A percentile compares a stretch with the other conserved stretches of the same genome.
Conservation (phyloP, 2,329 filamentous ascomycete species). For the Monilinia fructigena region DNA sequence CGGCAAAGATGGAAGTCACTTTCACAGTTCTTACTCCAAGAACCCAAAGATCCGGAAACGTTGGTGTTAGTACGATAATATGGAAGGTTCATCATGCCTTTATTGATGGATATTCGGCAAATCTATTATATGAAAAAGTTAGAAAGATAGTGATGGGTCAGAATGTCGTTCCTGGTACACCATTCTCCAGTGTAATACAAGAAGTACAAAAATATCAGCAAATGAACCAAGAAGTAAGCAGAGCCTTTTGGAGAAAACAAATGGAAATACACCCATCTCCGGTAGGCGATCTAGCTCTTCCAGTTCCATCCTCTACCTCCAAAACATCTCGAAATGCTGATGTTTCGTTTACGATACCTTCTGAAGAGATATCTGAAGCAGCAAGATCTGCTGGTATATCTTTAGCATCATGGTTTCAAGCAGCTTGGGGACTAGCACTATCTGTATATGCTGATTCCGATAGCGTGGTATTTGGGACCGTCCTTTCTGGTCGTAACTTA, state of each 20-base stretch:
- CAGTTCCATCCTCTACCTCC: not conserved
- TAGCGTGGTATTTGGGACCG: constrained; percentile 41
- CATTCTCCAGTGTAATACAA: constrained; percentile 2
- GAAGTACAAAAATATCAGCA: constrained; percentile 6
- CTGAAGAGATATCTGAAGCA: constrained; percentile 11
- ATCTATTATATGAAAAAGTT: constrained; percentile 21
- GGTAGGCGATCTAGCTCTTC: constrained; percentile 5
- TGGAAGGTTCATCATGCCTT: constrained; percentile 41
- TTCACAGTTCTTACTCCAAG: constrained; percentile 9
- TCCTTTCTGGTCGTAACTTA: constrained; percentile 42
- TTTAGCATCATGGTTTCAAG: constrained; percentile 32
- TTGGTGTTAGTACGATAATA: constrained; percentile 30
- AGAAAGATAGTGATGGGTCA: constrained; percentile 10
- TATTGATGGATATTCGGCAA: constrained; percentile 40
- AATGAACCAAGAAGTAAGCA: not conserved
- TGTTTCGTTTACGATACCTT: constrained; percentile 19
- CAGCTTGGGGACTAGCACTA: constrained; percentile 43
- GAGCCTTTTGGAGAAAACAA: constrained; percentile 20
- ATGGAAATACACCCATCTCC: constrained; percentile 12
- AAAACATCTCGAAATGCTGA: constrained; percentile 3
- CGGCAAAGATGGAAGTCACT: constrained; percentile 9
- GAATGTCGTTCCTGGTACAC: not conserved
- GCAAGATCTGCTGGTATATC: constrained; percentile 13
- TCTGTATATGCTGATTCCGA: constrained; percentile 39
- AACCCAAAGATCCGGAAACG: not conserved